Evolutionary conservation across 176 grass and related monocot species (phyloP).

Genomic region (Carex kokanica): DNA sequence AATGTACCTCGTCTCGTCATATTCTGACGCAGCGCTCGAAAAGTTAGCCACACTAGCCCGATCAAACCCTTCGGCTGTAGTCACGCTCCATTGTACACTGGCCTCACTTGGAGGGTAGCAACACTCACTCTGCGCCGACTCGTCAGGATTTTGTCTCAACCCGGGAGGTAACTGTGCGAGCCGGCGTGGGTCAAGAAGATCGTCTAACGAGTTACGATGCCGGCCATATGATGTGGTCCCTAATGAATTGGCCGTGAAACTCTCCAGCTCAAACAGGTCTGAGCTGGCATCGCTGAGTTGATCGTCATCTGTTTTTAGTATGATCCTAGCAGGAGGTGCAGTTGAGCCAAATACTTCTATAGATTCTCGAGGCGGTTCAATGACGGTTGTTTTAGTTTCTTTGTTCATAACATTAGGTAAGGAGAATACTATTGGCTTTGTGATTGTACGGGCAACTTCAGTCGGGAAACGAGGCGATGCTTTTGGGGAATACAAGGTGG

Average conservation of each 20-base stretch:
- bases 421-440: constrained; percentile 27
- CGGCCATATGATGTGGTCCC: constrained; percentile 18
- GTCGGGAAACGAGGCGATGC: constrained; percentile 4
- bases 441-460: constrained; percentile 14
- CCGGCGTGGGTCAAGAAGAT: constrained; percentile 24
- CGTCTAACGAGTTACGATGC: constrained; percentile 33
- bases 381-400: background rate
- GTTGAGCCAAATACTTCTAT: constrained; percentile 32
- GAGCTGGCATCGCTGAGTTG: constrained; percentile 44
- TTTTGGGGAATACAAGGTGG: constrained; percentile 18
- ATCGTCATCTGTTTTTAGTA: constrained; percentile 35
- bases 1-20: constrained; percentile 24
- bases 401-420: constrained; percentile 2
- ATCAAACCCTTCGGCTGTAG: constrained; percentile 43
- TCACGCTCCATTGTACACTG: constrained; percentile 48
- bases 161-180: background rate
- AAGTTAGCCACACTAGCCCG: constrained; percentile 38
- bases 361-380: constrained; percentile 8
- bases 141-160: background rate
- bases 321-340: constrained; percentile 1
- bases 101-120: constrained; percentile 40
- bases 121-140: constrained; percentile 33
- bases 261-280: constrained; percentile 52
- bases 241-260: constrained; percentile 26
- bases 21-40: constrained; percentile 33